Percentiles rank a stretch among this genome's conserved stretches.
These are phyloP conservation scores for Ceratocystis ficicola DNA, from an alignment of 2,329 filamentous ascomycete genomes.

Conservation along the genomic window DNA sequence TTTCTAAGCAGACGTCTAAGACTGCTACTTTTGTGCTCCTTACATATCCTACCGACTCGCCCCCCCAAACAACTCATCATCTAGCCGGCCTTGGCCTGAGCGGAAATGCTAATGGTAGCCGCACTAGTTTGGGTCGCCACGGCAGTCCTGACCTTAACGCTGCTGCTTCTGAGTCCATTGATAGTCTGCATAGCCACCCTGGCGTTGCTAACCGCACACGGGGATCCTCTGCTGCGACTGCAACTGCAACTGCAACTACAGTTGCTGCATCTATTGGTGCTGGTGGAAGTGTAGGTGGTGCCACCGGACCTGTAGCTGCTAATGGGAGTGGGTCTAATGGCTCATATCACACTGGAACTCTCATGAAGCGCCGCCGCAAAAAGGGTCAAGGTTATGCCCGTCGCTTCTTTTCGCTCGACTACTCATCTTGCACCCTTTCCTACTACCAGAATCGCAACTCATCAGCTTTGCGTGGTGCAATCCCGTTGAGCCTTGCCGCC, in stretches of 20 bases:
- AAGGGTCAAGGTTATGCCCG: constrained; percentile 86
- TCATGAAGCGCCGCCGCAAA: constrained; percentile 86
- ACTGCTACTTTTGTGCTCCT: constrained; percentile 88
- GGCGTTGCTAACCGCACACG: constrained; percentile 29
- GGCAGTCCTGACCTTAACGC: constrained; percentile 36
- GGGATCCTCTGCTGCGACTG: constrained; percentile 37
- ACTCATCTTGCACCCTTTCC: constrained; percentile 82
- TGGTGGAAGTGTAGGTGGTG: not conserved
- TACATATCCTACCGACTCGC: constrained; percentile 75
- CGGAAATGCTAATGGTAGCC: constrained; percentile 30
- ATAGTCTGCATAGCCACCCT: constrained; percentile 47
- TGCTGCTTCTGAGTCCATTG: constrained; percentile 43
- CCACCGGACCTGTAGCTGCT: too few species aligned
- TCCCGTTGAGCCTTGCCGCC: constrained; percentile 81
- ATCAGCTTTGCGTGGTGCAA: constrained; percentile 79
- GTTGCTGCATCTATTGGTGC: not conserved
- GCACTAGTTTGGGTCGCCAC: constrained; percentile 41
- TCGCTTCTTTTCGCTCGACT: constrained; percentile 92
- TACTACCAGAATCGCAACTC: constrained; percentile 95
- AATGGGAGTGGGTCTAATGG: constrained; percentile 24
- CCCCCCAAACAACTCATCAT: constrained; percentile 62
- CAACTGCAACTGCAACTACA: constrained; percentile 7
- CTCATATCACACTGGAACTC: constrained; percentile 67
- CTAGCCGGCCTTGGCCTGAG: constrained; percentile 43
- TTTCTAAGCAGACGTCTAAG: constrained; percentile 90